These are phyloP conservation scores for Umbellularia californica DNA, from an alignment of 164 flowering plant genomes.

Conservation along the genomic window DNA sequence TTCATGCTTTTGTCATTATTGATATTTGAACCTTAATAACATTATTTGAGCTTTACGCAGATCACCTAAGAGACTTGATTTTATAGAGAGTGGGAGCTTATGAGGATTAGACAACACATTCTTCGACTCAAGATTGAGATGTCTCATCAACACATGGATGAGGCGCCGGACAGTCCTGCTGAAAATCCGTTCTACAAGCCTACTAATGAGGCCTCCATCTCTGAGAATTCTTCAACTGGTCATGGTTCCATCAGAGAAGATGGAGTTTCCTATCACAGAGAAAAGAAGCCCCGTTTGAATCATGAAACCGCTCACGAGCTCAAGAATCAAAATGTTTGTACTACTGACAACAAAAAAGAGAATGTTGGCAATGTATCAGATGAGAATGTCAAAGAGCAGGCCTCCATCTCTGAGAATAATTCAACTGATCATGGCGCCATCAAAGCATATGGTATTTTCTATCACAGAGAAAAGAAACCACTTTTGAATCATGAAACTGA, in stretches of 20 bases:
- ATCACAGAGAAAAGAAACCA: background rate
- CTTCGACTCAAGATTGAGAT: slow-evolving; percentile 6
- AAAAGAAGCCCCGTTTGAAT: background rate
- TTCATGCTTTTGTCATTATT: no score
- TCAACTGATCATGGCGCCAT: slow-evolving; percentile 38
- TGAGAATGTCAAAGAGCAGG: slow-evolving; percentile 24
- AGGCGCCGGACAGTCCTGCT: background rate
- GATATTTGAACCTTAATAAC: no score
- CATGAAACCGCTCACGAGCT: background rate
- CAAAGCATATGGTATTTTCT: background rate
- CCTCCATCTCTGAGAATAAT: slow-evolving; percentile 45
- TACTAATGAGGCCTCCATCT: background rate
- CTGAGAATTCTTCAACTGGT: background rate
- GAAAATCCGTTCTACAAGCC: background rate
- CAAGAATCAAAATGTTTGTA: background rate
- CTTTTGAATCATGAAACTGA: background rate
- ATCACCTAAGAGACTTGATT: background rate
- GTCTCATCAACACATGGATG: background rate
- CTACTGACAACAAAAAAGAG: slow-evolving; percentile 15
- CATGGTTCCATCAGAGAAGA: background rate
- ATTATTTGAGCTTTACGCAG: background rate
- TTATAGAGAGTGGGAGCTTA: background rate
- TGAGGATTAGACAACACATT: background rate
- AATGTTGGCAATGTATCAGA: no score
- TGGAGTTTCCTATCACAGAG: background rate